Percentiles rank a stretch among this genome's conserved stretches.
Conservation (phyloP, 2,329 filamentous ascomycete genomes). For the Aspergillus fijiensis region DNA sequence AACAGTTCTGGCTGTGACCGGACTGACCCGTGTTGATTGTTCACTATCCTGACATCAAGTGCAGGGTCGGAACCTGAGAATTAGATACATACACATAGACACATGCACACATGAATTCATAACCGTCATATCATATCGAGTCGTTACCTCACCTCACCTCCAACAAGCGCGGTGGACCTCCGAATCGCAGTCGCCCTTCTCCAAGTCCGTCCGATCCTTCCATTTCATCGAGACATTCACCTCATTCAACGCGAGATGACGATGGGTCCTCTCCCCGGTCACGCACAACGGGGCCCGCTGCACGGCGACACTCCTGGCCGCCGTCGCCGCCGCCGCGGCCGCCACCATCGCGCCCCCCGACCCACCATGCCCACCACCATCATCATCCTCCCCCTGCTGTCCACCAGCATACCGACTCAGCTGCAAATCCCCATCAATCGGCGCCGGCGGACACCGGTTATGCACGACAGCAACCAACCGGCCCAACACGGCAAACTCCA, state of each 20-base stretch:
- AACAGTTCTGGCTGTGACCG: too few relatives aligned
- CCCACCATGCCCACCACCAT: not conserved
- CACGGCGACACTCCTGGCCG: not conserved
- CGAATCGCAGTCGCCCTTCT: not conserved
- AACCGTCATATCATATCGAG: not conserved
- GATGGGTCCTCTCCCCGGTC: not conserved
- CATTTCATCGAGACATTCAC: not conserved
- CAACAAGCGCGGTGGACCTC: not conserved
- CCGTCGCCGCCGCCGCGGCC: not conserved
- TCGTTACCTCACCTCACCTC: not conserved
- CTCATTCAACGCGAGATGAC: not conserved
- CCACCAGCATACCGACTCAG: not conserved
- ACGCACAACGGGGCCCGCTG: not conserved
- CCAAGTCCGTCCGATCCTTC: not conserved
- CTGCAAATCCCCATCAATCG: not conserved
- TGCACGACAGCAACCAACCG: constrained; percentile 44
- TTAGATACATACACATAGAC: not conserved
- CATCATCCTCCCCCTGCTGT: not conserved
- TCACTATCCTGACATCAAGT: not conserved
- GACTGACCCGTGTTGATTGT: not conserved
- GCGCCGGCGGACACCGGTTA: constrained; percentile 21
- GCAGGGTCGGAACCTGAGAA: not conserved
- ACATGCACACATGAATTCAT: too few relatives aligned
- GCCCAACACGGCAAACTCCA: constrained; percentile 58
- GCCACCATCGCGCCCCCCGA: not conserved